Evolutionary conservation across 805 yeast species (phyloP), one percentile per base, ranked within the genome.

Genomic region (Schwanniomyces pseudopolymorphus): DNA sequence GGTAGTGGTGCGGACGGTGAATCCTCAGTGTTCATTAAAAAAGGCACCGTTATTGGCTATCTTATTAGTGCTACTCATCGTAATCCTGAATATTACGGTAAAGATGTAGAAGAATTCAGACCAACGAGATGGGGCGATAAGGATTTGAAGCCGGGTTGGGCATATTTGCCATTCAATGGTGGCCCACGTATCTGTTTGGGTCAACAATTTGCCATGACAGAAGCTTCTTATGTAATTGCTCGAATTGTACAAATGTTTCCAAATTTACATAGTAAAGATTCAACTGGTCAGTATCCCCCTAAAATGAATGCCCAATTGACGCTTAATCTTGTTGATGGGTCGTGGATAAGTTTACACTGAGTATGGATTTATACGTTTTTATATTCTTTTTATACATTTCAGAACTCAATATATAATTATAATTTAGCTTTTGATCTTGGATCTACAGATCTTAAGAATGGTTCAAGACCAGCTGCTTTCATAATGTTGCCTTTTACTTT

Each of bases 401-500:
- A 67, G 58, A 66, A 66, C 61, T 68, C 67, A 22, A 6, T 19
- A 70, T 58, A 31, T 31, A 14, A 16, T 10, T 17, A 31, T 14
- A 31, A 31, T 9, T 31, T 31, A 16, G 35, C 35, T 17, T 31
- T 31, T 3, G 20, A 5, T 54, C 65, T 63, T 16, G 72, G 70
- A 53, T 63, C 72, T 48, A 66, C 60, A 33, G 66, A 56, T 71
- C 80, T 79, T 62, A 85, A 74, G 37, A 85, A 75, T 40, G 74
- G 70, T 64, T 85, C 89, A 46, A 85, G 77, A 47, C 78, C 75
- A 25, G 88, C 80, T 43, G 94, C 94, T 74, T 87, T 87, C 89
- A 85, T 84, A 63, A 87, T 82, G 66, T 87, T 86, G 47, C 95
- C 95, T 72, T 83, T 85, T 50, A 87, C 83, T 73, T 86, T 87